Base-by-base conservation (phyloP, 73 alveolate species). In the Uronychia setigera region DNA sequence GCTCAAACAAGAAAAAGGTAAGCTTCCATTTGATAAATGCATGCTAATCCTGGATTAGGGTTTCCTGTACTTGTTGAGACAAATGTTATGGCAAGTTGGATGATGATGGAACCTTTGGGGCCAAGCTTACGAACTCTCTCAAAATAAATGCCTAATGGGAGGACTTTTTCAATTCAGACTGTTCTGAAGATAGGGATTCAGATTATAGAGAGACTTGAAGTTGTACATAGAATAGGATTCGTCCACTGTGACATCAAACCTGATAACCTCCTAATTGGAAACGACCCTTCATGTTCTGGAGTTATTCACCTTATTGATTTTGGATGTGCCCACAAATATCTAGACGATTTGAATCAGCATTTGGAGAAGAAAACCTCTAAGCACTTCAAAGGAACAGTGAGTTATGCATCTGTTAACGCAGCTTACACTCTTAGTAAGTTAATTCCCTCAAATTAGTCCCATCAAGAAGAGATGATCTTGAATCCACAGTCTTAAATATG, bases 191-290 rank as follows among this genome's bases (percentile, higher is more conserved):
- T 46, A 5, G 67, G 67, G 19, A 46, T 46, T 19, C 67, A 46
- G 67, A 19, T 46, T 5, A 46, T 75, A 26, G 32, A 74, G 0
- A 67, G 90, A 33, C 59, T 83, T 11, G 79, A 83, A 30, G 79
- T 33, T 13, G 31, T 83, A 78, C 90, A 83, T 35, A 0, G 26
- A 0, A 31, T 33, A 31, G 90, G 90, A 13, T 83, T 28, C 75
- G 5, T 59, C 26, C 90, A 83, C 77, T 29, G 31, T 1, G 90
- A 83, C 58, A 28, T 83, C 0, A 83, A 83, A 31, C 90, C 90
- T 19, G 84, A 83, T 30, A 83, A 83, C 76, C 29, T 85, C 25
- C 58, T 85, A 27, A n/a, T 85, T 5, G 84, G 83, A 19, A 46
- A 46, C 67, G 67, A 46, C 67, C n/a, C 67, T 46, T 5, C 67